Evolutionary conservation across 768 basidiomycete genomes (phyloP), one percentile per base, ranked within the genome.

Genomic region (Boletus sp.): DNA sequence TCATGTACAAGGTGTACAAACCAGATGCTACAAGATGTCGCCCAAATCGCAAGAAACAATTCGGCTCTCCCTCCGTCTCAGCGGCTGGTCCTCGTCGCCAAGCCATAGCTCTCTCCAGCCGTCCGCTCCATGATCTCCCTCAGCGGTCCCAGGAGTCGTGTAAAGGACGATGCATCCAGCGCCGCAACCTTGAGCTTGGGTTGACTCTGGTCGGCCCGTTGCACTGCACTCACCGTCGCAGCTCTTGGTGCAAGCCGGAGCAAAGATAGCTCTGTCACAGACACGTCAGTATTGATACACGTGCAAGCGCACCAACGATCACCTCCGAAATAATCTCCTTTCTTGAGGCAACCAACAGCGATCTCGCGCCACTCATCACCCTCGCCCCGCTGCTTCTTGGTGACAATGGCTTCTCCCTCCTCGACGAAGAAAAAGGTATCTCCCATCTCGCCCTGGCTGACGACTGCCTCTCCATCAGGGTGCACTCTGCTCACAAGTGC

Each of bases 251-350:
- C 90, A 12, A 88, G 81, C 57, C 90, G 88, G 54, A 99, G 80
- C 24, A 99, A 78, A 7, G 96, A 94, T 11, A 99, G 78, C 73
- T 99, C 96, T 98, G 74, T 39, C 50, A 37, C 57, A 51, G 8
- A 54, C 11, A 20, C 41, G 24, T 70, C 48, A 64, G 51, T 37
- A 14, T 44, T 17, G 15, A 35, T 47, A 24, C 32, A 47, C 32
- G 20, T 40, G 4, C 41, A 32, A 24, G 7, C 28, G 41, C 28
- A 45, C 18, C 40, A 33, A n/a, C 32, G 37, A 12, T 71, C 62
- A 94, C 95, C 96, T 75, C 96, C 96, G 76, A 99, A 99, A 78
- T 98, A 99, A 71, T 99, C 95, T 7, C 96, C 96, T 68, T 94
- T 93, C 66, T 78, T 83, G 52, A 92, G 81, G 53, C 77, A 83